Evolutionary conservation across 2,329 filamentous ascomycete species (phyloP), one percentile per base, ranked within the genome.

Genomic region (Beauveria sp.): DNA sequence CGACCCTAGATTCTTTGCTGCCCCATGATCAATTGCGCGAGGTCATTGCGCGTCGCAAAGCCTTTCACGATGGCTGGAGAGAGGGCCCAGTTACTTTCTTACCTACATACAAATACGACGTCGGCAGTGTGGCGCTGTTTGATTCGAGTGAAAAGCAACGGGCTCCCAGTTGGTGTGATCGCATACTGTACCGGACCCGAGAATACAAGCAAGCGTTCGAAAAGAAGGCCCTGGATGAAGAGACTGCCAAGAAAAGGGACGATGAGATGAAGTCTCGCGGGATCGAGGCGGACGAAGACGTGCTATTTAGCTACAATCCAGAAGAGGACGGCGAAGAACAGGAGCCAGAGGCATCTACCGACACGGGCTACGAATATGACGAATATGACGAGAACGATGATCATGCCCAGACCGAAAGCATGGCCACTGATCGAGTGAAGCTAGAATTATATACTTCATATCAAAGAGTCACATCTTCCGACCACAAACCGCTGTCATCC

Each of bases 61-160:
- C 87, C 0, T 96, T 99, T 64, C 85, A 96, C 63, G 90, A 96
- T 64, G 93, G 93, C 1, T 99, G 95, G 93, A 82, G 83, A 56
- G 95, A 99, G 78, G 95, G 93, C 0, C 81, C 86, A 0, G 93
- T 99, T 61, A 85, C 85, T 1, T 99, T 99, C 69, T 73, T 98
- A 18, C 95, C 95, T 1, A 96, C 95, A 0, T 99, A 99, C 75
- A 99, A 99, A 73, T 99, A 99, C 67, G 96, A 99, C 69, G 81
- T 96, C 30, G 95, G 95, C n/a, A 96, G 89, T 34, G 85, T 96
- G 38, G 90, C 90, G 2, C 83, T 92, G 34, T 99, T 97, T 71
- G 96, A 99, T 75, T 91, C 93, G n/a, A 96, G 93, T 66, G 95
- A 98, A 71, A 99, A 99, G 77, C 88, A 88, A 65, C 84, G 96